phyloP scores from a whole-genome alignment of 257 asterid species.

The Scutellaria baicalensis region DNA sequence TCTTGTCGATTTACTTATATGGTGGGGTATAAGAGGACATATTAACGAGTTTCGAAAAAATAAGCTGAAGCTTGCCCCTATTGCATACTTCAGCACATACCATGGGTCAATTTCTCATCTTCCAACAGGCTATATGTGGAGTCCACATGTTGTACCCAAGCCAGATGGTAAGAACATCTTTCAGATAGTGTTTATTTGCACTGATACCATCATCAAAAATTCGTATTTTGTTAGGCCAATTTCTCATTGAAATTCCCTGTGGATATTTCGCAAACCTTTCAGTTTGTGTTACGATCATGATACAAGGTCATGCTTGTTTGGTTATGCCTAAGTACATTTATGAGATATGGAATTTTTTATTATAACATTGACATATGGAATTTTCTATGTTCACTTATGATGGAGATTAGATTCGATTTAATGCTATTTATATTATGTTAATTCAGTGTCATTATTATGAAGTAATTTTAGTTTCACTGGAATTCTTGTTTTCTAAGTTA shows the following conservation, averaged over 20 bases:
- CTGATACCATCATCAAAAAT: background rate
- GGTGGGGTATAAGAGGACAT: conserved; percentile 98
- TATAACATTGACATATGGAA: too few relatives aligned
- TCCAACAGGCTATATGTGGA: conserved; percentile 99
- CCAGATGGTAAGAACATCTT: conserved; percentile 62
- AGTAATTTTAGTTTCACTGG: too few relatives aligned
- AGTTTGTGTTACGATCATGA: background rate
- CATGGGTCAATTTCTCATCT: conserved; percentile 94
- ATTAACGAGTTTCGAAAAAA: conserved; percentile 88
- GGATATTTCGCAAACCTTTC: background rate
- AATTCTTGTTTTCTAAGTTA: too few relatives aligned
- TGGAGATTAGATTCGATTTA: too few relatives aligned
- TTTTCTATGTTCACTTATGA: too few relatives aligned
- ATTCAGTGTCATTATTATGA: too few relatives aligned
- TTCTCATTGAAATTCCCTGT: background rate
- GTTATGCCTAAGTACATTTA: too few relatives aligned
- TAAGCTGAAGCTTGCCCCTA: conserved; percentile 87
- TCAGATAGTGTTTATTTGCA: background rate
- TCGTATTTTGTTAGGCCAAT: background rate
- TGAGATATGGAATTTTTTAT: too few relatives aligned
- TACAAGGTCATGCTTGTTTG: background rate
- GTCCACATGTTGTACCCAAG: conserved; percentile 90
- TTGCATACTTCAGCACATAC: conserved; percentile 91
- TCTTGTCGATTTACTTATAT: conserved; percentile 89
- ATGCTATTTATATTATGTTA: too few relatives aligned